These are phyloP conservation scores for Apostasia ramifera DNA, from an alignment of 106 monocot genomes.

Conservation along the genomic window DNA sequence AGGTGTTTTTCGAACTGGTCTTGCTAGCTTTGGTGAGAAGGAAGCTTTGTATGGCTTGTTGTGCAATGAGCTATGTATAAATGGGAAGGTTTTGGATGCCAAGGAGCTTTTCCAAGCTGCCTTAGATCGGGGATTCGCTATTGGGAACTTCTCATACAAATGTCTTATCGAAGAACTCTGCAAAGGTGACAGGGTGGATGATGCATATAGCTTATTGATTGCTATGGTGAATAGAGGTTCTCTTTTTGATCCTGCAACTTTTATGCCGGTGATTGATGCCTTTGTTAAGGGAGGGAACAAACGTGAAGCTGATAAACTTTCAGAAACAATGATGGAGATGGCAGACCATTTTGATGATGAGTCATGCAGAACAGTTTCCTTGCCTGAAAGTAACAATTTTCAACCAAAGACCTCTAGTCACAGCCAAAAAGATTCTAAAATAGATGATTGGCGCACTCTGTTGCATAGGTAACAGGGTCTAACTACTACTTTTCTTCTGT, in stretches of 20 bases:
- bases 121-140: constrained; percentile 38
- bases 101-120: constrained; percentile 42
- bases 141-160: constrained; percentile 55
- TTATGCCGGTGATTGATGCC: constrained; percentile 79
- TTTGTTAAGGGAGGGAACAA: constrained; percentile 58
- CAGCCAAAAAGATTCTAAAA: constrained; percentile 14
- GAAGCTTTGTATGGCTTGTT: constrained; percentile 60
- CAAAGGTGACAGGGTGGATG: constrained; percentile 49
- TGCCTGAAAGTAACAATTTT: constrained; percentile 7
- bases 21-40: constrained; percentile 50
- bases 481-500: constrained; percentile 2
- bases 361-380: constrained; percentile 5
- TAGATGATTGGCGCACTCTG: constrained; percentile 56
- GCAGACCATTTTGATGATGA: constrained; percentile 32
- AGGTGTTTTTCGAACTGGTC: constrained; percentile 41
- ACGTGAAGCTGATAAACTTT: constrained; percentile 60
- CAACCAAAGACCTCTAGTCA: constrained; percentile 3
- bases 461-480: constrained; percentile 54
- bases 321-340: constrained; percentile 84
- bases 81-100: constrained; percentile 55
- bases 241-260: constrained; percentile 67
- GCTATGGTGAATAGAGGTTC: constrained; percentile 43
- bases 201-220: constrained; percentile 45
- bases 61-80: constrained; percentile 52
- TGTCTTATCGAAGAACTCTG: constrained; percentile 63